These are phyloP conservation scores for Circinella umbellata DNA, from an alignment of 371 early-diverging fungal genomes.

Conservation along the genomic window DNA sequence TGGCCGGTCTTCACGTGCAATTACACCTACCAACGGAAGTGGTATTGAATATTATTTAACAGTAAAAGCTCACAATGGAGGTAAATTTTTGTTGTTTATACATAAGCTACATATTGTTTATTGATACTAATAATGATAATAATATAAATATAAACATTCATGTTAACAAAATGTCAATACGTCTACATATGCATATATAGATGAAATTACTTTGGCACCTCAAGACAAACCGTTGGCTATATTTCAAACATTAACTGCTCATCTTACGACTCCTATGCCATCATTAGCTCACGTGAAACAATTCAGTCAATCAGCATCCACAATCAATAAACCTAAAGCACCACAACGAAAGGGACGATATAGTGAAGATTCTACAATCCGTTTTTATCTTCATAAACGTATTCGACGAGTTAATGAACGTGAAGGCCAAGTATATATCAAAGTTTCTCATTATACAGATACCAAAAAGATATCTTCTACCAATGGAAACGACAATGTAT, in stretches of 20 bases:
- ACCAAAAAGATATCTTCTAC: background rate
- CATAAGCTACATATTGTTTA: too few species aligned
- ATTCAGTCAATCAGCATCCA: conserved; percentile 35
- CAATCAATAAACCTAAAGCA: conserved; percentile 37
- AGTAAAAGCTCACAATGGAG: conserved; percentile 66
- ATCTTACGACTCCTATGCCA: conserved; percentile 66
- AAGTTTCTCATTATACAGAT: conserved; percentile 44
- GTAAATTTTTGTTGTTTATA: conserved; percentile 29
- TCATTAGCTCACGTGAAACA: conserved; percentile 47
- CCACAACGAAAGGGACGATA: conserved; percentile 32
- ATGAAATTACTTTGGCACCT: conserved; percentile 60
- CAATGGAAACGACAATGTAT: background rate
- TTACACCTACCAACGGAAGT: conserved; percentile 21
- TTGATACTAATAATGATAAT: too few species aligned
- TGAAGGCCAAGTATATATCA: conserved; percentile 48
- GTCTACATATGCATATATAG: conserved; percentile 24
- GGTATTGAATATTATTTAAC: conserved; percentile 62
- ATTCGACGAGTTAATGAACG: conserved; percentile 52
- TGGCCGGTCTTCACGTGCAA: conserved; percentile 16
- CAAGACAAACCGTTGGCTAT: conserved; percentile 66
- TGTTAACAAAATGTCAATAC: too few species aligned
- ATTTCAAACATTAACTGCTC: conserved; percentile 64
- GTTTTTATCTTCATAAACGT: conserved; percentile 60
- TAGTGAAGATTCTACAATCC: conserved; percentile 51
- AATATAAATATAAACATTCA: too few species aligned